Base-by-base conservation (phyloP, 148 eudicot species). In the Silene conica region DNA sequence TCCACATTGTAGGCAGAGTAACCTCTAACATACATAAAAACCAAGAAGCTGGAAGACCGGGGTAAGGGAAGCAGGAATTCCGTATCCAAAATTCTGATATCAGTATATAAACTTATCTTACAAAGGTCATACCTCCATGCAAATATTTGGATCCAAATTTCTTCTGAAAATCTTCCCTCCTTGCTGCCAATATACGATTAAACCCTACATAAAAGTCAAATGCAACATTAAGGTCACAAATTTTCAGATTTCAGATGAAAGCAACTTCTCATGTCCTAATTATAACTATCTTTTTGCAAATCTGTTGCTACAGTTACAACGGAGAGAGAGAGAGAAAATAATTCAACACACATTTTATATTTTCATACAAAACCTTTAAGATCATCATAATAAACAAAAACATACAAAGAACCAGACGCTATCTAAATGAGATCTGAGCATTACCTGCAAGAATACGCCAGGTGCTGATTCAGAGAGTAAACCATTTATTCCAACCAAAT, bases 391-490 rank as follows among this genome's bases (percentile, higher is more conserved):
- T 59, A 7, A 21, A 21, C 63, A 23, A 62, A 62, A 62, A 15
- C 34, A 23, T 11, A 23, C 26, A 26, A 62, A 62, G 63, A 22
- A 74, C 9, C 25, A 74, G 55, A 56, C 8, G 63, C 9, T 63
- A 65, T 12, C 1, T 2, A 75, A 45, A 21, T 46, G 72, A 38
- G 70, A 54, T 23, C 55, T 21, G 69, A 54, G 67, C 50, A 34
- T 71, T 73, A 93, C 97, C 97, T 94, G 96, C 76, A 92, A 63
- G 84, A 91, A 94, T 75, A 94, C 97, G 65, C 98, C 96, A 64
- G 97, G 97, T 48, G 88, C 83, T 64, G 82, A 85, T 73, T 89
- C 93, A 23, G 97, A 94, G 78, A 84, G 69, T 69, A 92, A 75
- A 22, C 93, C 98, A 84, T 88, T 85, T 74, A 78, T 77, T 76